Evolutionary conservation across 768 basidiomycete genomes (phyloP).

Genomic region (Hericium erinaceus): DNA sequence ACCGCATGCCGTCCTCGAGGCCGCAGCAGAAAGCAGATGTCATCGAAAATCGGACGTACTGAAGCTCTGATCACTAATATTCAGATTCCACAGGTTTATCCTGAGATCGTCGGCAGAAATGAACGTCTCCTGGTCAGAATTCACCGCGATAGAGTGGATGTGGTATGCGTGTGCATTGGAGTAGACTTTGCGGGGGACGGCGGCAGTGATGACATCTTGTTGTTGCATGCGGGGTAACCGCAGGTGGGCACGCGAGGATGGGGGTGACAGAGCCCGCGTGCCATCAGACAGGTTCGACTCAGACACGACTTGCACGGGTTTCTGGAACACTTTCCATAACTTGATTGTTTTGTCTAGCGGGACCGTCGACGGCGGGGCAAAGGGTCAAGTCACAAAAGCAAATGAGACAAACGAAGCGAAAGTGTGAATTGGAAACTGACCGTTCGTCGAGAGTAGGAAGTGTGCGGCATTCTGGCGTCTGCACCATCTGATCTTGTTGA

Average conservation of each 20-base stretch:
- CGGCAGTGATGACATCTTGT: constrained; percentile 97
- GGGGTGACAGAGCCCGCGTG: constrained; percentile 59
- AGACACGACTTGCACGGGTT: constrained; percentile 88
- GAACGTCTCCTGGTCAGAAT: constrained; percentile 99
- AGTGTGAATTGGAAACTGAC: constrained; percentile 33
- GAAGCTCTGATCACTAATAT: constrained; percentile 98
- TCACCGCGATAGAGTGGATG: constrained; percentile 99
- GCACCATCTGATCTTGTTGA: constrained; percentile 99
- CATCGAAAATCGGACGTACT: constrained; percentile 47
- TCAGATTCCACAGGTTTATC: constrained; percentile 97
- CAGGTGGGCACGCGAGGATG: constrained; percentile 48
- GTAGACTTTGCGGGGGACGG: constrained; percentile 97
- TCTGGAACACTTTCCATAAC: constrained; percentile 99
- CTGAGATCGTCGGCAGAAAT: constrained; percentile 98
- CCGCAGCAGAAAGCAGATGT: not conserved
- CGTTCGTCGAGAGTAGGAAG: constrained; percentile 94
- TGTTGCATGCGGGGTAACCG: constrained; percentile 85
- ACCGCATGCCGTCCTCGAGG: not conserved
- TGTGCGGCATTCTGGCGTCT: constrained; percentile 96
- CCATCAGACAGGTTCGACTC: constrained; percentile 93
- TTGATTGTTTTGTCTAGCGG: constrained; percentile 96
- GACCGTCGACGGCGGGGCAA: not conserved
- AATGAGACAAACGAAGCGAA: not conserved
- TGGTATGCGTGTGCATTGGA: constrained; percentile 99
- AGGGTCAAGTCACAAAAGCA: constrained; percentile 6